Percentiles rank a stretch among this genome's conserved stretches.
phyloP scores from a whole-genome alignment of 352 stramenopile species.

The Thraustotheca clavata region DNA sequence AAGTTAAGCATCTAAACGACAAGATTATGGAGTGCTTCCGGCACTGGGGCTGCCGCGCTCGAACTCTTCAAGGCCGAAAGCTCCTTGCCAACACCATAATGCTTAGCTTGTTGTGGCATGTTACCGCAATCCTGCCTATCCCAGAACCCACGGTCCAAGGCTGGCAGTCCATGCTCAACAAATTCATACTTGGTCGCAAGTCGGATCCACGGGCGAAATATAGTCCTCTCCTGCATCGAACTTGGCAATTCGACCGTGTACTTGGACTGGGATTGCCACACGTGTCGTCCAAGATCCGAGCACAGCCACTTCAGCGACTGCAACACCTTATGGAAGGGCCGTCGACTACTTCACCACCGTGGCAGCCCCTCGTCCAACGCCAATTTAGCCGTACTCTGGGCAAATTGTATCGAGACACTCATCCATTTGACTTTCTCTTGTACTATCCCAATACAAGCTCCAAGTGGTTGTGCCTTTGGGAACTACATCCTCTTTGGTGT shows the following conservation, averaged over 20 bases:
- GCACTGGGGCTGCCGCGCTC: constrained; percentile 8
- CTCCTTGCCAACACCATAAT: background rate
- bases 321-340: background rate
- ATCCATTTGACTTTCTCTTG: constrained; percentile 11
- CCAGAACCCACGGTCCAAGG: background rate
- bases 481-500: background rate
- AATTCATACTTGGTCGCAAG: background rate
- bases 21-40: background rate
- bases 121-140: background rate
- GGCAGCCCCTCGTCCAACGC: background rate
- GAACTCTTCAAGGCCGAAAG: background rate
- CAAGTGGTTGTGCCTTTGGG: background rate
- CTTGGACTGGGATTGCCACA: background rate
- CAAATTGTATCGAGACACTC: background rate
- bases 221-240: background rate
- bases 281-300: background rate
- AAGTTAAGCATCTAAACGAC: background rate
- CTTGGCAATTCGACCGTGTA: background rate
- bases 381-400: background rate
- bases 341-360: background rate
- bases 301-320: background rate
- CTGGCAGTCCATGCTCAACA: constrained; percentile 9
- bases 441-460: background rate
- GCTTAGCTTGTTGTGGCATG: constrained; percentile 10
- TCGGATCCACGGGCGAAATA: background rate